phyloP scores from a whole-genome alignment of 805 yeast species.

The Pachysolen tannophilus region DNA sequence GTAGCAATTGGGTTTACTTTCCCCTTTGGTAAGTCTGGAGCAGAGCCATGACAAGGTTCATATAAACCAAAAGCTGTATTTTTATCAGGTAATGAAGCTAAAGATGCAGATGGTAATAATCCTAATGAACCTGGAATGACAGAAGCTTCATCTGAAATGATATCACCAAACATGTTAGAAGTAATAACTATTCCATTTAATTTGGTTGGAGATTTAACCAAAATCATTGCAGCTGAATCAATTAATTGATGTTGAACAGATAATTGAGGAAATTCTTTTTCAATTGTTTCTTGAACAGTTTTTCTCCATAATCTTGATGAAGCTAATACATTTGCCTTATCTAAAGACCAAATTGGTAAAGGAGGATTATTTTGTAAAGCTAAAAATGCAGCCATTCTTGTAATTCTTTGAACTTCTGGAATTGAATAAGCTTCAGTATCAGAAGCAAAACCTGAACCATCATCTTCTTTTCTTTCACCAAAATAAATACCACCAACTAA shows the following conservation, averaged over 20 bases:
- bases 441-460: constrained; percentile 78
- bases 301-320: constrained; percentile 95
- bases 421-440: constrained; percentile 92
- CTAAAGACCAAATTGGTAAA: constrained; percentile 89
- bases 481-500: constrained; percentile 97
- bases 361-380: constrained; percentile 94
- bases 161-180: constrained; percentile 96
- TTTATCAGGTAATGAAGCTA: constrained; percentile 94
- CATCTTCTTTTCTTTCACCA: constrained; percentile 92
- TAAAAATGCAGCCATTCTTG: constrained; percentile 96
- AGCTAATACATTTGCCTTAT: constrained; percentile 96
- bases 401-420: constrained; percentile 88
- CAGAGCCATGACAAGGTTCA: constrained; percentile 98
- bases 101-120: constrained; percentile 89
- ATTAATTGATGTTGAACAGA: constrained; percentile 88
- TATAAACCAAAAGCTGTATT: constrained; percentile 92
- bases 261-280: constrained; percentile 85
- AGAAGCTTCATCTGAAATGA: constrained; percentile 95
- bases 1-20: constrained; percentile 96
- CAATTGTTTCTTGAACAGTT: constrained; percentile 79
- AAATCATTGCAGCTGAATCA: constrained; percentile 98
- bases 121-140: constrained; percentile 98
- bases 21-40: constrained; percentile 84
- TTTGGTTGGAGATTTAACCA: constrained; percentile 84
- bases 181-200: constrained; percentile 92